Conservation (phyloP, 805 yeast species). For the Cyberlindnera japonica region DNA sequence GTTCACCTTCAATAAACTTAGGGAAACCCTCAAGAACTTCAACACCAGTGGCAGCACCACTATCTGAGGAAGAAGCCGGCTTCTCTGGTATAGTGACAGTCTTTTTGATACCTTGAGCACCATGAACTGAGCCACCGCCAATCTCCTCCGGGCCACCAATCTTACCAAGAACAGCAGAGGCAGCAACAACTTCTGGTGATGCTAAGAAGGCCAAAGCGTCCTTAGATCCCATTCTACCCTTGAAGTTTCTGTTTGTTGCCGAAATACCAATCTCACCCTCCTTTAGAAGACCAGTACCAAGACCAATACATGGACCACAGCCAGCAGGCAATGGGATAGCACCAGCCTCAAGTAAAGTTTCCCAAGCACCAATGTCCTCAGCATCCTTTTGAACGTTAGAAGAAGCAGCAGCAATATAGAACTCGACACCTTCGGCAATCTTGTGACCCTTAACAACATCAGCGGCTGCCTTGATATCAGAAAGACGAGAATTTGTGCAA, state of each 20-base stretch:
- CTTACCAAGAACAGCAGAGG: conserved; percentile 92
- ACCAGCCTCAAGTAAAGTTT: conserved; percentile 84
- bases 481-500: conserved; percentile 91
- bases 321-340: conserved; percentile 96
- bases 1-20: conserved; percentile 79
- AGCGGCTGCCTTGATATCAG: conserved; percentile 95
- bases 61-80: conserved; percentile 17
- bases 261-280: conserved; percentile 98
- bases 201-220: conserved; percentile 96
- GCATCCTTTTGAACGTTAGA: conserved; percentile 92
- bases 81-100: conserved; percentile 31
- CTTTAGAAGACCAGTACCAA: conserved; percentile 89
- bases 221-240: conserved; percentile 98
- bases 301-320: conserved; percentile 98
- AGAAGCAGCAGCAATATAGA: conserved; percentile 97
- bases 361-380: conserved; percentile 89
- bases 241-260: conserved; percentile 97
- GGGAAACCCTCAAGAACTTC: conserved; percentile 92
- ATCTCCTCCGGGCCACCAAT: conserved; percentile 92
- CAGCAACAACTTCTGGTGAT: conserved; percentile 98
- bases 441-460: conserved; percentile 73
- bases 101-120: conserved; percentile 46
- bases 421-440: conserved; percentile 86
- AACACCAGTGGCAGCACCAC: conserved; percentile 41
- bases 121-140: conserved; percentile 51